A percentile compares a stretch with the other conserved stretches of the same genome.
These are phyloP conservation scores for Candida multigemmis DNA, from an alignment of 805 yeast genomes.

Conservation along the genomic window DNA sequence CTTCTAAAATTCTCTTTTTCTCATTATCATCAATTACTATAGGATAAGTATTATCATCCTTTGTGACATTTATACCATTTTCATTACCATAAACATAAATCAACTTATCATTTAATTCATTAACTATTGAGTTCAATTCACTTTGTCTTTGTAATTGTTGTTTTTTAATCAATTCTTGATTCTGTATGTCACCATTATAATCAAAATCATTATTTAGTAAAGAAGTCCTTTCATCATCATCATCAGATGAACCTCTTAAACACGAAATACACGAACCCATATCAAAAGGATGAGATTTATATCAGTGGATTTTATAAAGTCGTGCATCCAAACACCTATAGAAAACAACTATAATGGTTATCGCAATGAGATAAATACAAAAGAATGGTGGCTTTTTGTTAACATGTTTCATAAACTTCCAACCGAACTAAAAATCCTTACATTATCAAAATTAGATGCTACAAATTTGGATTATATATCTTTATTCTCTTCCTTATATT, in stretches of 20 bases:
- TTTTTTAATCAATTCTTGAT: constrained; percentile 26
- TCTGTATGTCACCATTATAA: constrained; percentile 23
- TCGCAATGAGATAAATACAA: no score
- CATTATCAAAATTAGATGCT: no score
- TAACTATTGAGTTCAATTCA: constrained; percentile 37
- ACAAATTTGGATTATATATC: no score
- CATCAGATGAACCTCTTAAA: constrained; percentile 20
- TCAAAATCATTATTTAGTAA: constrained; percentile 15
- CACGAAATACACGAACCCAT: constrained; percentile 47
- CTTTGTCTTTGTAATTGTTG: constrained; percentile 38
- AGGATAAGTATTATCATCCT: constrained; percentile 11
- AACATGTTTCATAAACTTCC: no score
- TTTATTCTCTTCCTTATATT: no score
- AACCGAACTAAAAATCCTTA: no score
- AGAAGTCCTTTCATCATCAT: constrained; percentile 34
- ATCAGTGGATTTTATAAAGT: no score
- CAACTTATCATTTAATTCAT: constrained; percentile 28
- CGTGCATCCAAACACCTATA: no score
- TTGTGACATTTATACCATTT: background rate
- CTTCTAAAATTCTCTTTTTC: constrained; percentile 12
- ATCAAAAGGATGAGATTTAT: no score
- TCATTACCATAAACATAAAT: constrained; percentile 20
- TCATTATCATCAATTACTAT: constrained; percentile 13
- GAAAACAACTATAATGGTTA: no score
- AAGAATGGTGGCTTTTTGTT: no score